phyloP scores from a whole-genome alignment of 2,329 filamentous ascomycete genomes.

The Graphiopsis chlorocephala region DNA sequence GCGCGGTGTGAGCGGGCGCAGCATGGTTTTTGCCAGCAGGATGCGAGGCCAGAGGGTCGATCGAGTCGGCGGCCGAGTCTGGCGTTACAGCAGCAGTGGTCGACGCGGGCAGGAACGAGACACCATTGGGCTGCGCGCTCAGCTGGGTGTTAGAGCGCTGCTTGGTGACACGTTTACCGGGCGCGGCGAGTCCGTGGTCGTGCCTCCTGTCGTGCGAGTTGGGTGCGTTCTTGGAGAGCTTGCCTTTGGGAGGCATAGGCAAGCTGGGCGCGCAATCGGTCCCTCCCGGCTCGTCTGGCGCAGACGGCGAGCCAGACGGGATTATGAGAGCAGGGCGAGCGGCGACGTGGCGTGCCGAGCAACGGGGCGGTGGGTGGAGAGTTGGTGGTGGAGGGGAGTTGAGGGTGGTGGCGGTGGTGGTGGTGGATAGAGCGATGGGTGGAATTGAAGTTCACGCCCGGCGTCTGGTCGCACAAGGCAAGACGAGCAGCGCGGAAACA shows the following conservation, averaged over 20 bases:
- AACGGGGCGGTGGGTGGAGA: constrained; percentile 12
- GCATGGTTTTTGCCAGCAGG: constrained; percentile 17
- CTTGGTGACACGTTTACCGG: constrained; percentile 63
- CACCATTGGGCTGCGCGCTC: constrained; percentile 43
- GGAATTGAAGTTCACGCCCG: constrained; percentile 2
- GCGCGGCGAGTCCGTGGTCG: constrained; percentile 82
- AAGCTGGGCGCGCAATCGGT: constrained; percentile 19
- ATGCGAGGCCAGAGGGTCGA: constrained; percentile 10
- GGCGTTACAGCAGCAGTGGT: constrained; percentile 12
- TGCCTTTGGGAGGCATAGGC: constrained; percentile 48
- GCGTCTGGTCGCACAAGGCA: neutral
- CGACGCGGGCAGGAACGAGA: constrained; percentile 39
- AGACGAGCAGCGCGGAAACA: neutral
- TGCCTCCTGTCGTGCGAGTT: constrained; percentile 60
- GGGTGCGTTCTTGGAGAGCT: constrained; percentile 40
- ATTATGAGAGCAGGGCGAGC: constrained; percentile 5
- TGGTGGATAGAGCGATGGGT: neutral
- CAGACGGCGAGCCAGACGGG: constrained; percentile 33
- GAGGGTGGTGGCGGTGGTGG: neutral
- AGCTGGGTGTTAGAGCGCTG: constrained; percentile 47
- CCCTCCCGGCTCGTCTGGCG: constrained; percentile 29
- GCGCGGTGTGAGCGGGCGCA: constrained; percentile 16
- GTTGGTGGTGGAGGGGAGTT: constrained; percentile 8
- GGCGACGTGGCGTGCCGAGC: constrained; percentile 2
- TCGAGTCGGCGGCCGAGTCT: constrained; percentile 19